phyloP scores from a whole-genome alignment of 129 eudicot species.

The Lactuca sativa region DNA sequence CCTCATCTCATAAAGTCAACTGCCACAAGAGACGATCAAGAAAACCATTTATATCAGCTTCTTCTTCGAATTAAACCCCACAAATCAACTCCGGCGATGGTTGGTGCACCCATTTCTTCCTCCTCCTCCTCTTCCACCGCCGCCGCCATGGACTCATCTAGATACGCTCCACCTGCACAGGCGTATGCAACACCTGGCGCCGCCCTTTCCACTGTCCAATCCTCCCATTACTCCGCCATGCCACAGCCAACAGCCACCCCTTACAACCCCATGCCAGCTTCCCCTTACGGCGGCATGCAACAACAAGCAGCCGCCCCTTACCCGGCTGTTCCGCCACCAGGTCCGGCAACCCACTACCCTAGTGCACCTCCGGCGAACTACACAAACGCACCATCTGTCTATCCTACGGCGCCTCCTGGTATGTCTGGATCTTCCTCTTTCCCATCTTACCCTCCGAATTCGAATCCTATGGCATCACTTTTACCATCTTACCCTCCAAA shows the following conservation, averaged over 20 bases:
- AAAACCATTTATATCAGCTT: conserved; percentile 21
- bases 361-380: conserved; percentile 28
- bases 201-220: conserved; percentile 37
- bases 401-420: conserved; percentile 37
- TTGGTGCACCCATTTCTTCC: conserved; percentile 30
- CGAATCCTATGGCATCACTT: conserved; percentile 32
- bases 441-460: conserved; percentile 36
- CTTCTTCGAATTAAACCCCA: conserved; percentile 9
- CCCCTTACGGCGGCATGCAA: conserved; percentile 10
- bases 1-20: conserved; percentile 31
- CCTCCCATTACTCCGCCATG: conserved; percentile 33
- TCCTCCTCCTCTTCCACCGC: conserved; percentile 13
- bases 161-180: conserved; percentile 31
- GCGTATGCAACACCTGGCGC: conserved; percentile 35
- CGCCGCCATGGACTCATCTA: conserved; percentile 13
- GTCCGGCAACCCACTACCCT: conserved; percentile 25
- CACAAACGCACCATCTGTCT: conserved; percentile 27
- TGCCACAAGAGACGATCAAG: conserved; percentile 10
- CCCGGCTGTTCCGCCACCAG: conserved; percentile 28
- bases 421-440: conserved; percentile 25
- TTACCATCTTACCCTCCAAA: conserved; percentile 41
- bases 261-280: conserved; percentile 16
- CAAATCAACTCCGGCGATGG: conserved; percentile 24
- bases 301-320: conserved; percentile 28
- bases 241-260: conserved; percentile 20